Percentiles rank a stretch among this genome's conserved stretches.
Conservation (phyloP, 164 flowering plant genomes). For the Buxus sempervirens region DNA sequence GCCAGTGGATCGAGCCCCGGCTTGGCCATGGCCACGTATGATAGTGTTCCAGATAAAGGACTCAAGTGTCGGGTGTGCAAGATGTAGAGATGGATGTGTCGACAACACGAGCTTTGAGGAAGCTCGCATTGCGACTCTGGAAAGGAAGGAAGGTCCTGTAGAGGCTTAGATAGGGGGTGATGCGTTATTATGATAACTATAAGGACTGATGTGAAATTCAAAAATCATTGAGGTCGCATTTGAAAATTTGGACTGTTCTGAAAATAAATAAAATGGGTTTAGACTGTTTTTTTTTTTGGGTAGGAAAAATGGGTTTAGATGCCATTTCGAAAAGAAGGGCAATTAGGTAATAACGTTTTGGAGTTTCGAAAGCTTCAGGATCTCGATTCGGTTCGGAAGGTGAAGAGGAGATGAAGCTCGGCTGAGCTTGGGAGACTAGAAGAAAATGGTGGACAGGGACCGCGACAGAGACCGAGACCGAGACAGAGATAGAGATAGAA, state of each 20-base stretch:
- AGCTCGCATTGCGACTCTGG: slow-evolving; percentile 3
- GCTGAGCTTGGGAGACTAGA: neutral
- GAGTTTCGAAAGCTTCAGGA: too few relatives aligned
- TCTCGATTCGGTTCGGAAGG: too few relatives aligned
- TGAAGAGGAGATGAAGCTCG: too few relatives aligned
- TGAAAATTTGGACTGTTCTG: too few relatives aligned
- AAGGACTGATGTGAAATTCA: too few relatives aligned
- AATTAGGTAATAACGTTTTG: too few relatives aligned
- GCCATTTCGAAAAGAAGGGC: too few relatives aligned
- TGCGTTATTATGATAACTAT: too few relatives aligned
- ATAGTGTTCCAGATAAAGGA: slow-evolving; percentile 36
- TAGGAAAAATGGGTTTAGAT: too few relatives aligned
- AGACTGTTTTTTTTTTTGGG: too few relatives aligned
- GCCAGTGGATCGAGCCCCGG: neutral
- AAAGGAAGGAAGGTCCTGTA: neutral
- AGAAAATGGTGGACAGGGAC: slow-evolving; percentile 12
- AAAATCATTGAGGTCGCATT: too few relatives aligned
- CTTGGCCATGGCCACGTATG: slow-evolving; percentile 23
- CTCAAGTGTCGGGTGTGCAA: slow-evolving; percentile 23
- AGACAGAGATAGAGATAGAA: slow-evolving; percentile 21
- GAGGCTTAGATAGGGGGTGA: neutral
- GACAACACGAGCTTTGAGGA: slow-evolving; percentile 19
- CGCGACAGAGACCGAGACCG: slow-evolving; percentile 17
- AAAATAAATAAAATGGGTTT: too few relatives aligned
- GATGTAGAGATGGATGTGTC: slow-evolving; percentile 27